Percentiles rank a stretch among this genome's conserved stretches.
phyloP scores from a whole-genome alignment of 257 asterid species.

The Buddleja alternifolia region DNA sequence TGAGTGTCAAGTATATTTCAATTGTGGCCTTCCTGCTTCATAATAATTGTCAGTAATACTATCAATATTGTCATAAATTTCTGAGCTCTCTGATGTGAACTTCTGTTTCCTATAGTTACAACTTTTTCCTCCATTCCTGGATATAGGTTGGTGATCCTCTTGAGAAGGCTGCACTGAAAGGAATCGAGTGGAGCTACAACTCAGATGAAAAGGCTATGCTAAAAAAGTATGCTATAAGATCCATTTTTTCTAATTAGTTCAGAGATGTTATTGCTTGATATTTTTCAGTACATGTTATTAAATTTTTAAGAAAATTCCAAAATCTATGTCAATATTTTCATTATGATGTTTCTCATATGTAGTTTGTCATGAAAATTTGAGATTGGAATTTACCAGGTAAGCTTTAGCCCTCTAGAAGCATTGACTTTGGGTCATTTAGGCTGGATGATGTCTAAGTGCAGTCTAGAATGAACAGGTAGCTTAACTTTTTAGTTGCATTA shows the following conservation, averaged over 20 bases:
- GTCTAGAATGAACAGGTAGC: conserved; percentile 1
- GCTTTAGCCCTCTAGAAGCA: conserved; percentile 7
- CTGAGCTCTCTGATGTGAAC: too few species aligned
- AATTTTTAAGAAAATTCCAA: neutral
- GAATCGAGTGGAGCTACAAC: conserved; percentile 91
- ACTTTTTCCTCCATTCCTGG: conserved; percentile 25
- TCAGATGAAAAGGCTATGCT: conserved; percentile 98
- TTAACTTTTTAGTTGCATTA: conserved; percentile 2
- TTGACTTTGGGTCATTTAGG: neutral
- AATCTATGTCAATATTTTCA: neutral
- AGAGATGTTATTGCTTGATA: neutral
- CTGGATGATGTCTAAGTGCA: conserved; percentile 13
- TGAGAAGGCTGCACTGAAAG: conserved; percentile 97
- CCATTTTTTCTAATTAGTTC: conserved; percentile 7
- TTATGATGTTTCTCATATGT: neutral
- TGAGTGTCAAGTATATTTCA: conserved; percentile 1
- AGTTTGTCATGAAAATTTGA: neutral
- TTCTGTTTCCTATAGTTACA: conserved; percentile 24
- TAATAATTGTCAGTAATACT: neutral
- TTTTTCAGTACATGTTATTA: neutral
- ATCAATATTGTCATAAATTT: neutral
- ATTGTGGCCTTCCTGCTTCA: conserved; percentile 12
- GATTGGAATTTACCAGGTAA: neutral
- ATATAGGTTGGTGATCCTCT: conserved; percentile 99
- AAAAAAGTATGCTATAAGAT: conserved; percentile 63